These are phyloP conservation scores for Pseudevernia furfuracea DNA, from an alignment of 495 filamentous ascomycete genomes.

Conservation along the genomic window DNA sequence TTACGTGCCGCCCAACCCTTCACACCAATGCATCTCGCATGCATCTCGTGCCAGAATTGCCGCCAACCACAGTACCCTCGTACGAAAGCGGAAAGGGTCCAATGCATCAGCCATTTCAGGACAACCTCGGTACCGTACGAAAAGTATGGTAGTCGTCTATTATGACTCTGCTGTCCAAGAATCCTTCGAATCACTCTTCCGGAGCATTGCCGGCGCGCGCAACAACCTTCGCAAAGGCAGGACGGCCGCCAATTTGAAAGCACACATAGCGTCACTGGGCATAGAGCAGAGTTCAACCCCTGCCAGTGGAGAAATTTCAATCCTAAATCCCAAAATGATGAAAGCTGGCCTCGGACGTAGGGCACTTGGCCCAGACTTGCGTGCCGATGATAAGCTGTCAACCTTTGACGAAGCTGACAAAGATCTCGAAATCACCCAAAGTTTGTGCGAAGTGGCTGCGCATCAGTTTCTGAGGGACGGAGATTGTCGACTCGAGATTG, in stretches of 20 bases:
- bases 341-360: slow-evolving; percentile 4
- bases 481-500: slow-evolving; percentile 66
- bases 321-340: slow-evolving; percentile 18
- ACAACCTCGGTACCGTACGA: slow-evolving; percentile 55
- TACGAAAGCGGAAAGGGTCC: slow-evolving; percentile 26
- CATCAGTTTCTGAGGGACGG: slow-evolving; percentile 82
- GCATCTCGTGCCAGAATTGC: slow-evolving; percentile 19
- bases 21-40: slow-evolving; percentile 9
- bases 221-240: slow-evolving; percentile 78
- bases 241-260: slow-evolving; percentile 46
- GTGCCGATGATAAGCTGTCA: slow-evolving; percentile 16
- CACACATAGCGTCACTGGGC: slow-evolving; percentile 22
- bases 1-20: slow-evolving; percentile 8
- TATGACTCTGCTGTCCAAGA: slow-evolving; percentile 83
- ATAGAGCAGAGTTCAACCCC: slow-evolving; percentile 8
- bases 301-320: slow-evolving; percentile 2
- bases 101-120: slow-evolving; percentile 32
- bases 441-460: slow-evolving; percentile 73
- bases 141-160: slow-evolving; percentile 76
- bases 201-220: slow-evolving; percentile 67
- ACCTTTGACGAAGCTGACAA: slow-evolving; percentile 66
- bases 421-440: slow-evolving; percentile 68
- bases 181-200: slow-evolving; percentile 70
- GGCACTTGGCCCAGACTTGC: slow-evolving; percentile 5
- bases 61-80: slow-evolving; percentile 24